phyloP scores from a whole-genome alignment of 192 early-diverging fungal species.

The Dissophora globulifera region DNA sequence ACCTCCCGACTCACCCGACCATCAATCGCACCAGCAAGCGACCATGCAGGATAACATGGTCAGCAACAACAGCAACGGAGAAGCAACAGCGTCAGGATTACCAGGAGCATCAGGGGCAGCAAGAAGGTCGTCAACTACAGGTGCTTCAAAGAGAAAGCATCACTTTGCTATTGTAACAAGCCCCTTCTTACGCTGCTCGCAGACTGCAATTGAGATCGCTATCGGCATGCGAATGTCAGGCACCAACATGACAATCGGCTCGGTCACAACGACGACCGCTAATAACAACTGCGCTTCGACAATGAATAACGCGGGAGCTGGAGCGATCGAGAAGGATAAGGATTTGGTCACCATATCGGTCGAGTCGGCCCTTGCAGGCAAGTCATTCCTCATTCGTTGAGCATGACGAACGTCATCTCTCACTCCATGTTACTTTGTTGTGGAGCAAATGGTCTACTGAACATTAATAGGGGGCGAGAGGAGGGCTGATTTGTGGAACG shows the following conservation, averaged over 20 bases:
- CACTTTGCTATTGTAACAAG: slow-evolving; percentile 52
- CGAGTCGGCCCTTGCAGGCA: slow-evolving; percentile 43
- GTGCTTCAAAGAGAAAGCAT: slow-evolving; percentile 9
- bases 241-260: no score
- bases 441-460: no score
- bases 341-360: slow-evolving; percentile 42
- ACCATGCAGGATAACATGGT: neutral
- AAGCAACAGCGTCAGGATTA: slow-evolving; percentile 1
- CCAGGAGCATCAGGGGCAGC: neutral
- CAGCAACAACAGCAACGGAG: no score
- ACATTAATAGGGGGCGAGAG: no score
- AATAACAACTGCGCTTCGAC: no score
- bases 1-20: slow-evolving; percentile 32
- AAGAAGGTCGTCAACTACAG: neutral
- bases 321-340: neutral
- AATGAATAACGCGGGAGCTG: neutral
- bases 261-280: no score
- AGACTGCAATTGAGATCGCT: slow-evolving; percentile 53
- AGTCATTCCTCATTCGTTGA: no score
- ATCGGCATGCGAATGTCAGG: slow-evolving; percentile 29
- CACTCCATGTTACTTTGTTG: slow-evolving; percentile 2
- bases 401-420: no score
- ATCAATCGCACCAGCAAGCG: neutral
- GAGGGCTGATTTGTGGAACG: no score
- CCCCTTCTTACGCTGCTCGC: slow-evolving; percentile 46